Base-by-base conservation (phyloP, 2,329 filamentous ascomycete genomes). In the Aschersonia sp. region DNA sequence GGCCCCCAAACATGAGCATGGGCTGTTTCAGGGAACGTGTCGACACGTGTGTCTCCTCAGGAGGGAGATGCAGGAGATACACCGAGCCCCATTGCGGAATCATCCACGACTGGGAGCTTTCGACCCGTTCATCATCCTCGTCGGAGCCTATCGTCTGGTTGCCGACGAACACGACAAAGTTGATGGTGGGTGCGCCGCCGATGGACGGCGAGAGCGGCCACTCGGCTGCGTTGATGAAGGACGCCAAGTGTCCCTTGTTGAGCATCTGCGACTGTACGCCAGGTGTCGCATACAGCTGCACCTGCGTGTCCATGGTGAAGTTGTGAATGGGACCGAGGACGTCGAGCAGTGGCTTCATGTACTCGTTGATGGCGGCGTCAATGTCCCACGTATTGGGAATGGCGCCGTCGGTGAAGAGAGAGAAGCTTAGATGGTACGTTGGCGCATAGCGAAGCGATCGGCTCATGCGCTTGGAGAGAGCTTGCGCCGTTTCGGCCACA, bases 131-230 rank as follows among this genome's bases (percentile, higher is more conserved):
- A 12, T 45, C 62, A 43, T 68, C 45, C 9, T 45, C 62, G 44
- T 69, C 65, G 47, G 71, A 58, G 4, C 64, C 70, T 52, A 88
- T 89, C 7, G 82, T 88, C 50, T 84, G 78, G 50, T 86, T 80
- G 5, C 89, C 88, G 5, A 94, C 80, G 59, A 92, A 98, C 31
- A 97, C 74, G 49, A 97, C 82, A 61, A 98, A 97, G 65, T 98
- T 97, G 59, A 98, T 82, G 0, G 92, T 98, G 1, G 92, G 92
- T 0, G 91, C 91, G 20, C 80, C 81, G 42, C 89, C 92, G 55
- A 98, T 97, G 49, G 88, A 95, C 0, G 91, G 91, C 52, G 85
- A 94, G 3, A 98, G 68, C 0, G 92, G 92, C 92, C 92, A 98
- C 67, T 98, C 92, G 2, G 92, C 92, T 2, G 91, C 89, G 59